These are phyloP conservation scores for Jaltomata sinuosa DNA, from an alignment of 257 asterid genomes.

Conservation along the genomic window DNA sequence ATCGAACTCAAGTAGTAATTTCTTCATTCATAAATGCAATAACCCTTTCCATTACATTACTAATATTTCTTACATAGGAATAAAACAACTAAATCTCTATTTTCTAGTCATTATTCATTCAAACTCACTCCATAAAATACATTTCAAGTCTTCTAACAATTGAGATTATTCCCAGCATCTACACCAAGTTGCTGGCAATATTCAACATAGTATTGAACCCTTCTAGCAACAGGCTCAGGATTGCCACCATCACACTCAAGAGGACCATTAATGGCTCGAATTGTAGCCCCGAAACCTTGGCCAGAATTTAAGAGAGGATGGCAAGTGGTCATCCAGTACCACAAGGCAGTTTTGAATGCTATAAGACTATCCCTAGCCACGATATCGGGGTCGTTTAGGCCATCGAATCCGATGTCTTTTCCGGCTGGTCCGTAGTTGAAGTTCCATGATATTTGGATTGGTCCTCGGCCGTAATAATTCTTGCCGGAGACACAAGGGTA, in stretches of 20 bases:
- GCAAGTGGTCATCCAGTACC: slow-evolving; percentile 32
- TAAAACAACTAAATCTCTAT: not conserved
- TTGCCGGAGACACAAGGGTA: slow-evolving; percentile 13
- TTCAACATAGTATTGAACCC: slow-evolving; percentile 12
- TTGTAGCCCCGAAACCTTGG: slow-evolving; percentile 22
- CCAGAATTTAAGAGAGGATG: slow-evolving; percentile 15
- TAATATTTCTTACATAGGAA: not conserved
- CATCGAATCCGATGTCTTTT: slow-evolving; percentile 17
- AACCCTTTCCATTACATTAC: not conserved
- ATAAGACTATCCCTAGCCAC: slow-evolving; percentile 8
- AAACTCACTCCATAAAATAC: not conserved
- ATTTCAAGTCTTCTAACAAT: not conserved
- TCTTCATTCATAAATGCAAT: not conserved
- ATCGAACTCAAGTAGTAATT: not conserved
- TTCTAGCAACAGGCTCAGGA: not conserved
- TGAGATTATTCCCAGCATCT: slow-evolving; percentile 11
- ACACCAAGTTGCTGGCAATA: slow-evolving; percentile 22
- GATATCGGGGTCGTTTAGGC: slow-evolving; percentile 17
- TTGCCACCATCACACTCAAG: slow-evolving; percentile 16
- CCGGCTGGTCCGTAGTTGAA: slow-evolving; percentile 27
- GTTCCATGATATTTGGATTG: slow-evolving; percentile 27
- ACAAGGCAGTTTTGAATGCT: slow-evolving; percentile 20
- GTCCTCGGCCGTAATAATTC: slow-evolving; percentile 27
- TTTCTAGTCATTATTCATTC: not conserved
- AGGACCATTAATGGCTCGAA: slow-evolving; percentile 21